phyloP scores from a whole-genome alignment of 108 stramenopile species.

The Cylindrotheca closterium region DNA sequence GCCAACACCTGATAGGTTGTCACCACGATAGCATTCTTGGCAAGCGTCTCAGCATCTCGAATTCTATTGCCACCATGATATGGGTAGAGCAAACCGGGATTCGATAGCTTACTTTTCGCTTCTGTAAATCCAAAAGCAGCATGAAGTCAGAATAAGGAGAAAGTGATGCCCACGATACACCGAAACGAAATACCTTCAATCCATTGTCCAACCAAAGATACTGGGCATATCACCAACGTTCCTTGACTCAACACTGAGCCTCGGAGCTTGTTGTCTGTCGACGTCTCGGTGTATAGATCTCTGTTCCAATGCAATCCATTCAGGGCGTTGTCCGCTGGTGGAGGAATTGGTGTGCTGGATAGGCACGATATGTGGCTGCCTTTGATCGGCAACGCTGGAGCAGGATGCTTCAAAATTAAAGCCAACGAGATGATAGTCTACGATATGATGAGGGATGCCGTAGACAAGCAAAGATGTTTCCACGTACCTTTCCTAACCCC shows the following conservation, averaged over 20 bases:
- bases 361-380: constrained; percentile 18
- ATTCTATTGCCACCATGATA: constrained; percentile 47
- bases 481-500: constrained; percentile 22
- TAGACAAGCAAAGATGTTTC: background rate
- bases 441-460: constrained; percentile 1
- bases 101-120: constrained; percentile 43
- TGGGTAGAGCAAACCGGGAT: constrained; percentile 51
- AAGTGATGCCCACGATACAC: background rate
- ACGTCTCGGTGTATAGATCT: constrained; percentile 8
- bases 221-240: constrained; percentile 41
- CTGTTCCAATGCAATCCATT: constrained; percentile 11
- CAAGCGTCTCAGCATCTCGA: constrained; percentile 30
- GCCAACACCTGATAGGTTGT: constrained; percentile 49
- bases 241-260: constrained; percentile 36
- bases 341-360: too few species aligned
- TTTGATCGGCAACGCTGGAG: constrained; percentile 30
- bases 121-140: constrained; percentile 26
- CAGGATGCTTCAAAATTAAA: constrained; percentile 46
- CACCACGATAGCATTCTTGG: constrained; percentile 39
- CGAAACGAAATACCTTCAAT: background rate
- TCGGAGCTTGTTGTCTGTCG: constrained; percentile 6
- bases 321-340: background rate
- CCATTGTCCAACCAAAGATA: constrained; percentile 5
- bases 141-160: background rate
- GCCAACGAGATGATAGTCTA: constrained; percentile 45